These are phyloP conservation scores for Wallacemonas rigidus DNA, from an alignment of 208 protist species.

Conservation along the genomic window DNA sequence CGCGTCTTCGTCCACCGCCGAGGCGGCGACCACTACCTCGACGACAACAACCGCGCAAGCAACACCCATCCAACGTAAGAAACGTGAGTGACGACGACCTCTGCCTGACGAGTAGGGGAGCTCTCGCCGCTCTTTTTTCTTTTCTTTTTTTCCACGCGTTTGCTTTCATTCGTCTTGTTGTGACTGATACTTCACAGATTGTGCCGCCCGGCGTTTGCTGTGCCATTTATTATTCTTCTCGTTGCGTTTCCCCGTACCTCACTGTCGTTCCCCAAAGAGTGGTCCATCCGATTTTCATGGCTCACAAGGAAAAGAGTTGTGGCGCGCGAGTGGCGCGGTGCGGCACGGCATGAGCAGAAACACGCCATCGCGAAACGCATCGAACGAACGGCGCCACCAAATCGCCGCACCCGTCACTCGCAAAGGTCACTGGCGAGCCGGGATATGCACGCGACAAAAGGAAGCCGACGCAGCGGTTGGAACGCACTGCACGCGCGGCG, in stretches of 20 bases:
- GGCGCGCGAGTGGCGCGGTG: too few relatives aligned
- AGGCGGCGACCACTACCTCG: neutral
- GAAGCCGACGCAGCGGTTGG: too few relatives aligned
- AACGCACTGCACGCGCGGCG: too few relatives aligned
- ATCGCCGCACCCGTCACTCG: too few relatives aligned
- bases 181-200: neutral
- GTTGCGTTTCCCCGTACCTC: neutral
- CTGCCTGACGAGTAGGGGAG: neutral
- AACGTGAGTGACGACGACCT: neutral
- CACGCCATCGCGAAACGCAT: too few relatives aligned
- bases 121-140: neutral
- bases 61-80: slow-evolving; percentile 1
- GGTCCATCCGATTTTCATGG: too few relatives aligned
- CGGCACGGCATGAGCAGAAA: too few relatives aligned
- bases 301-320: too few relatives aligned
- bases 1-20: neutral
- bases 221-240: neutral
- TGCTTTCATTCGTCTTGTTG: neutral
- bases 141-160: neutral
- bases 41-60: neutral
- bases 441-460: too few relatives aligned
- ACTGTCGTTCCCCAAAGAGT: too few relatives aligned
- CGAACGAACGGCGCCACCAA: too few relatives aligned
- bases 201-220: neutral
- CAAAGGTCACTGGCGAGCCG: too few relatives aligned